Evolutionary conservation across 2,329 filamentous ascomycete genomes (phyloP), one percentile per base, ranked within the genome.

Genomic region (Ascochyta rabiei): DNA sequence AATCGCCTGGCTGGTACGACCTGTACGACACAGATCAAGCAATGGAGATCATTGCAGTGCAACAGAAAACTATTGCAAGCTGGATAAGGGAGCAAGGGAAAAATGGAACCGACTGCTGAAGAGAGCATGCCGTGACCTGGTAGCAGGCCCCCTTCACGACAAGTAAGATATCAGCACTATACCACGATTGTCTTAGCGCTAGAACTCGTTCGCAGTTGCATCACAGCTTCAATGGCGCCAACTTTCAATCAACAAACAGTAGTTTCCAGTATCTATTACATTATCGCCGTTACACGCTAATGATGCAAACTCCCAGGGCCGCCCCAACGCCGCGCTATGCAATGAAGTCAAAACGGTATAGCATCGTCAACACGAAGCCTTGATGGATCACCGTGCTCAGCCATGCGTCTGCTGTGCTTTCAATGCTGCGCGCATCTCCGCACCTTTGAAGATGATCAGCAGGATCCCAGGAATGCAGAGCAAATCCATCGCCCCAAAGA

Each of bases 1-100:
- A 77, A 57, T 61, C 61, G 5, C 74, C 75, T 0, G 75, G 74
- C 0, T 77, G 75, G 74, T 77, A 77, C 47, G 74, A 76, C 56
- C 33, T 77, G 37, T 77, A 76, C 37, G 72, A 77, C 50, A 68
- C 66, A 6, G 74, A 76, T 50, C 53, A 71, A 40, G 72, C 74
- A 6, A 75, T 77, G 73, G 59, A 73, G 19, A 72, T 76, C 30
- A 61, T 77, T 8, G 48, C 62, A 21, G 53, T 61, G 23, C 75
- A 77, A 56, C 70, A 75, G 48, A 59, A 68, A 48, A 57, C 64
- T 3, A 67, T 75, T 19, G 55, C 49, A 16, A 47, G 45, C 23
- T 74, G 70, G 70, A 68, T 74, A n/a, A 46, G 57, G 35, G 50
- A 60, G 35, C 51, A 69, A 23, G 51, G 52, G 3, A 52, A 53